Evolutionary conservation across 768 basidiomycete species (phyloP), one percentile per base, ranked within the genome.

Genomic region (Lactarius sanguifluus): DNA sequence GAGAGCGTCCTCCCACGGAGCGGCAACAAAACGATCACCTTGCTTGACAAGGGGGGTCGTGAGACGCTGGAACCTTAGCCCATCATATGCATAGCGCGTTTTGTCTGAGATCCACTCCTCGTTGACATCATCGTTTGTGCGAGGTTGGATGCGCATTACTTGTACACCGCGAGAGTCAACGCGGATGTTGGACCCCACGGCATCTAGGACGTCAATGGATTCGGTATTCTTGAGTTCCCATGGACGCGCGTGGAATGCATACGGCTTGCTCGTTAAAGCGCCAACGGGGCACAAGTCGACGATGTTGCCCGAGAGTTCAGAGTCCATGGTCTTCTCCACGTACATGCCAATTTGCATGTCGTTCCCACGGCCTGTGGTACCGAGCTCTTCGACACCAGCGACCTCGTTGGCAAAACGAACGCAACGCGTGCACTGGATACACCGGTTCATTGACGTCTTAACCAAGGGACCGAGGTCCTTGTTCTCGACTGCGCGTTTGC

Each of bases 81-180:
- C 97, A 73, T 99, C 97, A 76, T 95, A 91, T 1, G 96, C 92
- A 76, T 94, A 95, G 64, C 97, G 91, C 2, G 96, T 95, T 84
- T 99, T 99, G 83, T 99, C 97, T 77, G 85, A 94, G 76, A 99
- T 96, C 97, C 97, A 98, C 77, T 99, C 97, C 81, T 99, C 97
- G 77, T 99, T 99, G 70, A 99, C 89, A 71, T 97, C 92, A 77
- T 98, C 97, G 75, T 98, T 98, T 59, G 93, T 92, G 73, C 91
- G 86, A 1, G 97, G 97, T 74, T 97, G 95, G 71, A 99, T 85
- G 59, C 97, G 89, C 96, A 98, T 98, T 69, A 98, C 96, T 76
- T 93, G 87, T 5, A 96, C 90, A 47, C 95, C 95, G 41, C 96
- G 86, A 43, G 96, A 96, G 77, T 99, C 96, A 63, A 99, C 83